Base-by-base conservation (phyloP, 176 grass and related monocot genomes). In the Avena atlantica region DNA sequence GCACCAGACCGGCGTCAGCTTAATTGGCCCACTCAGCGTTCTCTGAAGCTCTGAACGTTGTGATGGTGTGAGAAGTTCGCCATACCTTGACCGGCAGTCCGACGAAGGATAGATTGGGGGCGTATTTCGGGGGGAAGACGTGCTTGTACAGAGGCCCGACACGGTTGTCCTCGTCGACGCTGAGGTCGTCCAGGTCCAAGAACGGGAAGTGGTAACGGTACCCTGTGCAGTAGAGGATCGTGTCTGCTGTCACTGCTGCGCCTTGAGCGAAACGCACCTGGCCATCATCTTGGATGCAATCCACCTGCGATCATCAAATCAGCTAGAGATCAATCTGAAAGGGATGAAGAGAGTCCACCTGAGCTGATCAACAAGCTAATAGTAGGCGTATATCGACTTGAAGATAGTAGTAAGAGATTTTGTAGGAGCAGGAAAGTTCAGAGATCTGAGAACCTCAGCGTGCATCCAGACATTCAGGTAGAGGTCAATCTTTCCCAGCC, bases 211-310 rank as follows among this genome's bases (percentile, higher is more conserved):
- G 25, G 89, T 93, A 88, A 16, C 73, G 84, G 59, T 90, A 90
- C 89, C 89, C 92, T 86, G 92, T 94, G 70, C 87, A 91, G 76
- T 89, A 94, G 66, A 89, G 59, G 59, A 91, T 87, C n/a, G 60
- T 52, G 9, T 91, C 92, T 78, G 89, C 86, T 20, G 61, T 6
- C 2, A 89, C 66, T 1, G 76, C 50, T 45, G 83, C 78, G 9
- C 87, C 89, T 81, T 94, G 69, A 4, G 10, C 70, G 34, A 94
- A 89, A 14, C 20, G 37, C 40, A 94, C 84, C 36, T 31, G 57
- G 9, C 87, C 87, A 40, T 89, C 74, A 8, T 88, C 79, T 49
- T 87, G 42, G 55, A 91, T 73, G 62, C 49, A 85, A 9, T 84
- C 80, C 47, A 94, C 81, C 86, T 91, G 31, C 31, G 79, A 6